Conservation (phyloP, 352 stramenopile genomes). For the Blastocystis sp. region DNA sequence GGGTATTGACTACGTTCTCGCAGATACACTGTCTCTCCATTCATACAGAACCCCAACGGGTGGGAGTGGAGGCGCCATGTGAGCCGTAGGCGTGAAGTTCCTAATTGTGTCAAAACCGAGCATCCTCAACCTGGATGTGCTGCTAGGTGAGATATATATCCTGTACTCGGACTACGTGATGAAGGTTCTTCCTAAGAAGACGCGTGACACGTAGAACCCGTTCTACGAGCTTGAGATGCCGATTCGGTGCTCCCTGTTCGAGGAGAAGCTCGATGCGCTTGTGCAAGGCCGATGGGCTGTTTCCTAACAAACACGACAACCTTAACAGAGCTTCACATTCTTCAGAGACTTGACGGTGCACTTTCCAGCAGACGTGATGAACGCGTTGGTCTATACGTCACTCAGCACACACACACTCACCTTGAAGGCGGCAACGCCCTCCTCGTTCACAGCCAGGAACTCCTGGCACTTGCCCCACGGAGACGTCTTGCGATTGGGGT, state of each 20-base stretch:
- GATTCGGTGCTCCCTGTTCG: slow-evolving; percentile 87
- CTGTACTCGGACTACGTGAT: slow-evolving; percentile 89
- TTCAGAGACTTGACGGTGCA: slow-evolving; percentile 40
- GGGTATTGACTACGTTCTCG: slow-evolving; percentile 86
- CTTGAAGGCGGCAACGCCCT: slow-evolving; percentile 34
- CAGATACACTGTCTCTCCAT: slow-evolving; percentile 83
- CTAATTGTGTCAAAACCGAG: slow-evolving; percentile 85
- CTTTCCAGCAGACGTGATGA: slow-evolving; percentile 51
- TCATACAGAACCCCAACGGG: slow-evolving; percentile 86
- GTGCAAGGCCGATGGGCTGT: slow-evolving; percentile 75
- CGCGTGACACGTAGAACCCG: slow-evolving; percentile 76
- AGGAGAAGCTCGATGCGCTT: slow-evolving; percentile 81
- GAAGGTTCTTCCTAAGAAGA: slow-evolving; percentile 73
- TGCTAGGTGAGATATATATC: slow-evolving; percentile 84
- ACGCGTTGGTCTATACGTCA: background rate
- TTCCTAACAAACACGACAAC: slow-evolving; percentile 16
- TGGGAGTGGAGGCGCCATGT: background rate
- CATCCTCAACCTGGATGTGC: slow-evolving; percentile 80
- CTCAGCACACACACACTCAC: background rate
- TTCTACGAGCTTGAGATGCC: slow-evolving; percentile 91
- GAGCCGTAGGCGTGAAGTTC: slow-evolving; percentile 78
- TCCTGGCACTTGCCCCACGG: slow-evolving; percentile 39
- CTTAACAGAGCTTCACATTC: slow-evolving; percentile 57
- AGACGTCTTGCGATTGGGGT: slow-evolving; percentile 53
- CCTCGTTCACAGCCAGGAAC: background rate